phyloP scores from a whole-genome alignment of 208 protist genomes.

The Novymonas esmeraldas region DNA sequence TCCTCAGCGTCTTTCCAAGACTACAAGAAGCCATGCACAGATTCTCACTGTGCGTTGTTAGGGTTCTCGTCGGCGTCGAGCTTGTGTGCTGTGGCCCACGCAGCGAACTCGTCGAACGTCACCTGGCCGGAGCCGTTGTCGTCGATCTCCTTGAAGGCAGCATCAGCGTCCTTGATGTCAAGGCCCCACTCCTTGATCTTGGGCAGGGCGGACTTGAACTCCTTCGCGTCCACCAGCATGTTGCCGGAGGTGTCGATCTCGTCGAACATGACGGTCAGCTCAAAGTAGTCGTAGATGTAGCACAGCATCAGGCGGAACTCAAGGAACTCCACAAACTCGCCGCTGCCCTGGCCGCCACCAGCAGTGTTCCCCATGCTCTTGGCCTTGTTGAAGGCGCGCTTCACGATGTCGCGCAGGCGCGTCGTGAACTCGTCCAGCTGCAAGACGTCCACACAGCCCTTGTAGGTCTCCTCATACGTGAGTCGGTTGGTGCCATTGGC shows the following conservation, averaged over 20 bases:
- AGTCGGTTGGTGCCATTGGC: slow-evolving; percentile 56
- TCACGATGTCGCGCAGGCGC: slow-evolving; percentile 65
- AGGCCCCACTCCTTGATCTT: slow-evolving; percentile 67
- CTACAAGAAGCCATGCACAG: too few relatives aligned
- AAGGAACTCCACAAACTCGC: slow-evolving; percentile 62
- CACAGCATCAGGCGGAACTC: slow-evolving; percentile 86
- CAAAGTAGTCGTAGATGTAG: slow-evolving; percentile 70
- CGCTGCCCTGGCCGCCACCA: slow-evolving; percentile 24
- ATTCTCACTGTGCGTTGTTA: too few relatives aligned
- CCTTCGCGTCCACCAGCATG: slow-evolving; percentile 58
- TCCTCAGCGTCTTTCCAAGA: too few relatives aligned
- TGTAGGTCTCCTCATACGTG: slow-evolving; percentile 60
- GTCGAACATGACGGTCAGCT: slow-evolving; percentile 85
- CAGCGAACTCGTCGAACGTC: slow-evolving; percentile 82
- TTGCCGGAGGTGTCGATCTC: slow-evolving; percentile 81
- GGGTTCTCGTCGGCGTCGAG: slow-evolving; percentile 30
- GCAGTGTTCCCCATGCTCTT: slow-evolving; percentile 52
- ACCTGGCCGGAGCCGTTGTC: slow-evolving; percentile 68
- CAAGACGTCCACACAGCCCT: slow-evolving; percentile 50
- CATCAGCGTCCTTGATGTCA: slow-evolving; percentile 52
- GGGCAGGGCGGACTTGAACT: slow-evolving; percentile 66
- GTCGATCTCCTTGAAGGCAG: slow-evolving; percentile 77
- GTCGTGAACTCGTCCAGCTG: slow-evolving; percentile 70
- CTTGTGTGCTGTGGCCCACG: slow-evolving; percentile 55
- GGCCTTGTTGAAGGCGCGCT: slow-evolving; percentile 84